These are phyloP conservation scores for Leptosphaerulina australis DNA, from an alignment of 2,329 filamentous ascomycete genomes.

Conservation along the genomic window DNA sequence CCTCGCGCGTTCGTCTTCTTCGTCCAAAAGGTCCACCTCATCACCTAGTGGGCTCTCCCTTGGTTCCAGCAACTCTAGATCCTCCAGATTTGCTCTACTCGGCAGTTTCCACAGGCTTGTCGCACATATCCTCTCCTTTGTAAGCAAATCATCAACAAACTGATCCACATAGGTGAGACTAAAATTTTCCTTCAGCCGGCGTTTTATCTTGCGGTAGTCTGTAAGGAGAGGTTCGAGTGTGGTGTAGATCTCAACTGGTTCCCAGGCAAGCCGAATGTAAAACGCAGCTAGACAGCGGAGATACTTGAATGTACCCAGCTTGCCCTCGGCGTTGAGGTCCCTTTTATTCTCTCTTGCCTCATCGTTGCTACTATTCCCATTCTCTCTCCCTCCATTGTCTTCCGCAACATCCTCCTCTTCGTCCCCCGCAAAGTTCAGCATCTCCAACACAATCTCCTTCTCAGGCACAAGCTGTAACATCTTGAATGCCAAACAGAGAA, in stretches of 20 bases:
- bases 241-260: conserved; percentile 78
- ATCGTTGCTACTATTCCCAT: conserved; percentile 43
- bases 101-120: conserved; percentile 94
- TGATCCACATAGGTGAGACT: conserved; percentile 83
- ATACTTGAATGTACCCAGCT: conserved; percentile 67
- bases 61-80: conserved; percentile 84
- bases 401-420: conserved; percentile 21
- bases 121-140: conserved; percentile 86
- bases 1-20: conserved; percentile 23
- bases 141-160: conserved; percentile 90
- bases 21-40: conserved; percentile 65
- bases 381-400: conserved; percentile 9
- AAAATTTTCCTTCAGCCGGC: conserved; percentile 75
- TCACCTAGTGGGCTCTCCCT: conserved; percentile 83
- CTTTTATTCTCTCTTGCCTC: conserved; percentile 19
- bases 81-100: conserved; percentile 79
- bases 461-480: conserved; percentile 84
- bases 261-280: conserved; percentile 87
- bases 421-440: conserved; percentile 65
- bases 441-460: conserved; percentile 78
- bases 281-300: conserved; percentile 87
- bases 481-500: conserved; percentile 94
- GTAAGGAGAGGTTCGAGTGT: conserved; percentile 81
- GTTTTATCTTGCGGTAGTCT: conserved; percentile 82
- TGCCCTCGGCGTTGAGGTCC: conserved; percentile 38